Base-by-base conservation (phyloP, 2,329 filamentous ascomycete genomes). In the Akanthomyces dipterigenus region DNA sequence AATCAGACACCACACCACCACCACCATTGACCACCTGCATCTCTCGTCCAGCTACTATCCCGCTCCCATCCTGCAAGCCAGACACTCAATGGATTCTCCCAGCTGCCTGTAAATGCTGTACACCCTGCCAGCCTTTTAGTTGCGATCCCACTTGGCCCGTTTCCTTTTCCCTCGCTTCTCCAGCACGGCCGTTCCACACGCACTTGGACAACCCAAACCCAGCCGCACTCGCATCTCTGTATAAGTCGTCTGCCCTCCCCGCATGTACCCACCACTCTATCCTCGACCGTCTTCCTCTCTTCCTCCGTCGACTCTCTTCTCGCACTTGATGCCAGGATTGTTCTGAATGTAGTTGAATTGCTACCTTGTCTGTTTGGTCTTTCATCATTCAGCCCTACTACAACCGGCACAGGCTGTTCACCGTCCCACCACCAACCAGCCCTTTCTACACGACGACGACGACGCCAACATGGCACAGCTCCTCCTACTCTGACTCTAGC, bases 231-330 rank as follows among this genome's bases (percentile, higher is more conserved):
- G 26, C 58, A 50, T 48, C 49, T 61, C 26, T 61, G 58, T 61
- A 61, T 61, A 61, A 61, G 58, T 61, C 58, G 42, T 42, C 58
- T 55, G 22, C 24, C 50, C 58, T 61, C 58, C 58, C 58, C 58
- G 58, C 58, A 61, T 61, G 58, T 61, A 61, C 24, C 58, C 58
- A 61, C 58, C 58, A 55, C 50, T 53, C 9, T 54, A 46, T 54
- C 40, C 49, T 60, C 57, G 40, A 38, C 28, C 40, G 26, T 46
- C 36, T 43, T 26, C 12, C 38, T 55, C 49, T 54, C 42, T 24
- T 53, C n/a, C 8, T n/a, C 14, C 40, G 11, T 40, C 31, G 16
- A 4, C 43, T 42, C 14, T 31, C 53, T 12, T 40, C 16, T 7
- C 16, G 28, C 31, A 18, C 53, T 55, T 50, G 22, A n/a, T 43